phyloP scores from a whole-genome alignment of 768 basidiomycete genomes.

The Tulasnella sp. region DNA sequence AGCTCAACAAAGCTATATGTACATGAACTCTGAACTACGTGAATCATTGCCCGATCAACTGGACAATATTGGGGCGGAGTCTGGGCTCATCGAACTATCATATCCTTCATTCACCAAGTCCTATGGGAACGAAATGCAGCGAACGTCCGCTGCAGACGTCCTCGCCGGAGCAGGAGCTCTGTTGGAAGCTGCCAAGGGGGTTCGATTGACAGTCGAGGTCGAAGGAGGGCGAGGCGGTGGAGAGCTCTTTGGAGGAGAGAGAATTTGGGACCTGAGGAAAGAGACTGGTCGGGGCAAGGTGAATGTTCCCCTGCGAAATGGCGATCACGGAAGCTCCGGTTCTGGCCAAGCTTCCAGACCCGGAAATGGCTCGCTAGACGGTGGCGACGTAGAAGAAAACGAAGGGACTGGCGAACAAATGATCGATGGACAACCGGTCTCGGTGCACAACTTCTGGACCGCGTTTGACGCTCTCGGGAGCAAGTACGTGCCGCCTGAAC shows the following conservation, averaged over 20 bases:
- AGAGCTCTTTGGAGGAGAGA: conserved; percentile 92
- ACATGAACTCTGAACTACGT: conserved; percentile 98
- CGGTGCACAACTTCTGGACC: conserved; percentile 93
- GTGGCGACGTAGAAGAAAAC: conserved; percentile 41
- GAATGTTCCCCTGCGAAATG: conserved; percentile 46
- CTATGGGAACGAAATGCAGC: conserved; percentile 86
- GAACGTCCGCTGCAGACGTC: conserved; percentile 89
- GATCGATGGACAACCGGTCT: conserved; percentile 64
- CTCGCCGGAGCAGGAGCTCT: conserved; percentile 88
- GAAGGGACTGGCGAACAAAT: conserved; percentile 47
- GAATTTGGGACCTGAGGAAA: conserved; percentile 68
- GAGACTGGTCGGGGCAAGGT: conserved; percentile 48
- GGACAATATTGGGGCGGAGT: conserved; percentile 88
- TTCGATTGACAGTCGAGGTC: conserved; percentile 87
- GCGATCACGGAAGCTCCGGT: conserved; percentile 17
- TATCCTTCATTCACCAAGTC: conserved; percentile 94
- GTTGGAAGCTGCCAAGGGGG: conserved; percentile 86
- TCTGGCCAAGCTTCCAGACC: neutral
- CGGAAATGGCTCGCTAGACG: neutral
- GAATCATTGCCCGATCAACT: conserved; percentile 76
- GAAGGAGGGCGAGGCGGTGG: conserved; percentile 89
- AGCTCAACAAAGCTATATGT: conserved; percentile 89
- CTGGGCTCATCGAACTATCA: conserved; percentile 88
- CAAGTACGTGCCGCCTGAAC: conserved; percentile 64
- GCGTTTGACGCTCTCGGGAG: conserved; percentile 84